Conservation (phyloP, 768 basidiomycete genomes). For the Terana coerulea region DNA sequence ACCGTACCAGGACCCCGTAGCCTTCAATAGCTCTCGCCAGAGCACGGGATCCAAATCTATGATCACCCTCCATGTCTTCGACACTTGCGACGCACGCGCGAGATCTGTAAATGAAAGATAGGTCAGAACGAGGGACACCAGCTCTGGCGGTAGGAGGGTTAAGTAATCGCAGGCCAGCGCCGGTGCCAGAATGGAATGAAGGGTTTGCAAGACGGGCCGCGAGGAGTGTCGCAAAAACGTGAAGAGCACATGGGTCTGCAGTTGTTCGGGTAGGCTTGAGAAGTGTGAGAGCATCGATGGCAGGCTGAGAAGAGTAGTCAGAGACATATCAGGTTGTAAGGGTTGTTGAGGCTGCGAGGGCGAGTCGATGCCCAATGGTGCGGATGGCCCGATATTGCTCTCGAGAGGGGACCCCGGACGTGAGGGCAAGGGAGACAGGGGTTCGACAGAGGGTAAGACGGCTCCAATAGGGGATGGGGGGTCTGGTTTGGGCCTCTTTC, state of each 20-base stretch:
- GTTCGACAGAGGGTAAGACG: constrained; percentile 69
- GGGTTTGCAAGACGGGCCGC: constrained; percentile 82
- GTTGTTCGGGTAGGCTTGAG: constrained; percentile 66
- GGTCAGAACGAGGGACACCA: constrained; percentile 84
- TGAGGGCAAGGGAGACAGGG: constrained; percentile 81
- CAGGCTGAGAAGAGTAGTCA: constrained; percentile 83
- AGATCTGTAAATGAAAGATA: constrained; percentile 81
- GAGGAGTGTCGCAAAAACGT: constrained; percentile 90
- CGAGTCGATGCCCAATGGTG: constrained; percentile 73
- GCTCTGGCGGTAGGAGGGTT: constrained; percentile 85
- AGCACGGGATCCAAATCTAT: constrained; percentile 88
- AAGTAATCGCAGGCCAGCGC: constrained; percentile 95
- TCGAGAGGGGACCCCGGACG: constrained; percentile 82
- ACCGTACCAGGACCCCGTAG: constrained; percentile 86
- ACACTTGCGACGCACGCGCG: constrained; percentile 85
- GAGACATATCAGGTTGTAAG: constrained; percentile 74
- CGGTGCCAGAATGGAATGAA: constrained; percentile 85
- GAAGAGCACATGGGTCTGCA: constrained; percentile 93
- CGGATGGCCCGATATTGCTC: constrained; percentile 74
- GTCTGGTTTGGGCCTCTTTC: constrained; percentile 73
- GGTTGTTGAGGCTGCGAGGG: constrained; percentile 62
- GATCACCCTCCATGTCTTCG: constrained; percentile 84
- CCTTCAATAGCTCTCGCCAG: constrained; percentile 84
- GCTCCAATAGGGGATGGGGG: constrained; percentile 51
- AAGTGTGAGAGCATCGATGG: constrained; percentile 83